Evolutionary conservation across 2,329 filamentous ascomycete species (phyloP).

Genomic region (Phaeosphaeria sp.): DNA sequence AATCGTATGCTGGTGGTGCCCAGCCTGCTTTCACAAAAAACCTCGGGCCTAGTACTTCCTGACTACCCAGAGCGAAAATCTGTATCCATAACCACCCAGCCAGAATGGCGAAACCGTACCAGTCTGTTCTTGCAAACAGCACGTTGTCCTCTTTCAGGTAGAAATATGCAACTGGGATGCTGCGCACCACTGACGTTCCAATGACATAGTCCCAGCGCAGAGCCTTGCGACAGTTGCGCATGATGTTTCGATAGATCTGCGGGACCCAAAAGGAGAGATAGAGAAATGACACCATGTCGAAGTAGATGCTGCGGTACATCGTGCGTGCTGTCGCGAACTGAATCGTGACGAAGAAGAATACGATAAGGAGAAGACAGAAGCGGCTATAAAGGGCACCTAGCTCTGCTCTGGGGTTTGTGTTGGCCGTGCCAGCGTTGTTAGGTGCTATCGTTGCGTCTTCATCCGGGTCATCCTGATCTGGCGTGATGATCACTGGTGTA

Average conservation of each 20-base stretch:
- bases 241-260: constrained; percentile 88
- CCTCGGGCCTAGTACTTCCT: constrained; percentile 86
- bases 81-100: constrained; percentile 88
- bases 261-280: constrained; percentile 94
- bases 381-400: constrained; percentile 66
- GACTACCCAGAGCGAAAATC: constrained; percentile 75
- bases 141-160: constrained; percentile 81
- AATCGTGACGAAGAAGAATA: constrained; percentile 64
- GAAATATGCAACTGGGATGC: constrained; percentile 85
- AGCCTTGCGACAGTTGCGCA: constrained; percentile 89
- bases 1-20: constrained; percentile 82
- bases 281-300: constrained; percentile 68
- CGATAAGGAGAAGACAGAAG: constrained; percentile 66
- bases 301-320: constrained; percentile 60
- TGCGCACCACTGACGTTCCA: constrained; percentile 79
- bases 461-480: constrained; percentile 62
- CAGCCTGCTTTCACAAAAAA: constrained; percentile 77
- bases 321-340: constrained; percentile 65
- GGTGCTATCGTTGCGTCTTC: constrained; percentile 32
- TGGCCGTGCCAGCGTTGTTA: constrained; percentile 29
- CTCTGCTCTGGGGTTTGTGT: constrained; percentile 49
- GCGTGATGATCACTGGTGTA: constrained; percentile 64
- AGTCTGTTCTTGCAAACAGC: constrained; percentile 75
- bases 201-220: constrained; percentile 90
- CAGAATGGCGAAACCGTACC: constrained; percentile 67